Base-by-base conservation (phyloP, 202 grass and related monocot genomes). In the Carex sylvatica region DNA sequence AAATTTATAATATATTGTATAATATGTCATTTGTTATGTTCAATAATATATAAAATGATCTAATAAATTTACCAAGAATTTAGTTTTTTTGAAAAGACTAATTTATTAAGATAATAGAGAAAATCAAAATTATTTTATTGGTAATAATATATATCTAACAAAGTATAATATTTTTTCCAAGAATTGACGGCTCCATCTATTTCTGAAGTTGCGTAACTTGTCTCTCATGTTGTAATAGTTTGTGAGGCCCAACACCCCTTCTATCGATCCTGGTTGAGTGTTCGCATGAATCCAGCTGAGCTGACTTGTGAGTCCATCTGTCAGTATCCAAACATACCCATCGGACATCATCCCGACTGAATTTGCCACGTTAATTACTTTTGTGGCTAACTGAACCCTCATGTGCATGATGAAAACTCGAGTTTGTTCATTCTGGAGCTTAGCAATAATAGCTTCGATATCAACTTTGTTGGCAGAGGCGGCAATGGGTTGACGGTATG, bases 381-480 rank as follows among this genome's bases (percentile, higher is more conserved):
- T 74, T 24, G 55, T 26, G 4, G 90, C 94, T 63, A 97, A 67
- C 2, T 0, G 40, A n/a, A 61, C 28, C 26, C 90, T 82, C 64
- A 81, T 56, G 80, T 97, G 94, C 65, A 97, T 56, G 54, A 97
- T 83, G 70, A 97, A 97, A 20, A 85, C 88, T 11, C 94, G 88
- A 73, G 88, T 92, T 87, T 94, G 91, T 65, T 88, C 26, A n/a
- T 89, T 91, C 83, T 88, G 61, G 8, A 94, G 69, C 16, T 35
- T 72, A 46, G 85, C 72, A 65, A 94, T 80, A 20, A 78, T 83
- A 28, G 84, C 59, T 54, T 65, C 13, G 4, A 94, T 83, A 19
- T 89, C 74, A 18, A 90, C 86, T 2, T 0, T 2, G 73, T 66
- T 33, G 3, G 87, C 79, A 0, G 0, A 60, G 0, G 19, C 5